phyloP scores from a whole-genome alignment of 495 filamentous ascomycete genomes.

The Trichoderma asperelloides region DNA sequence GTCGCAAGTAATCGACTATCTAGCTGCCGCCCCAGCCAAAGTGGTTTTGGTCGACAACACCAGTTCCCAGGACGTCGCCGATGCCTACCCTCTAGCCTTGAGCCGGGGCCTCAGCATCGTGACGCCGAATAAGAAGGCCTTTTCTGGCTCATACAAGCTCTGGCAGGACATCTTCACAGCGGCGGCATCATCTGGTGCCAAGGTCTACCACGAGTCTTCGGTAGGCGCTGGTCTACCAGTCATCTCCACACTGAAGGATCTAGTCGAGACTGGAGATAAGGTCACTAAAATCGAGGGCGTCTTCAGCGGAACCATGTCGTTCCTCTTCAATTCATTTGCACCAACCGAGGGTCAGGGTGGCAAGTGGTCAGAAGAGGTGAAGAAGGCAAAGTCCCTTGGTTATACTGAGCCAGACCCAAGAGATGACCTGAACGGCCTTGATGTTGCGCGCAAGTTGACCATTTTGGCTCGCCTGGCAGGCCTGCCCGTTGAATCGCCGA shows the following conservation, averaged over 20 bases:
- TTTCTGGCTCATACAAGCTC: conserved; percentile 63
- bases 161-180: conserved; percentile 76
- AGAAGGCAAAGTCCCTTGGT: conserved; percentile 84
- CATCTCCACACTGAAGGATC: conserved; percentile 80
- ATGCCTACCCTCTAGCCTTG: conserved; percentile 70
- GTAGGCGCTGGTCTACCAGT: conserved; percentile 89
- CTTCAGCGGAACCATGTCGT: conserved; percentile 92
- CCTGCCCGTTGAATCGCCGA: conserved; percentile 64
- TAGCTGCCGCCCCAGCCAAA: conserved; percentile 59
- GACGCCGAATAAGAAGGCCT: conserved; percentile 97
- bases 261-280: conserved; percentile 81
- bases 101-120: conserved; percentile 75
- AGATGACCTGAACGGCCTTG: conserved; percentile 91
- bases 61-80: conserved; percentile 69
- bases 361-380: conserved; percentile 81
- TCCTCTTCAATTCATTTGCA: conserved; percentile 92
- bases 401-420: conserved; percentile 96
- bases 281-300: conserved; percentile 88
- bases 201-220: conserved; percentile 86
- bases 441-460: conserved; percentile 93
- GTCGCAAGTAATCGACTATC: conserved; percentile 59
- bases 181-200: conserved; percentile 53
- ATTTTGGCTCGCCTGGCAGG: conserved; percentile 82
- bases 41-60: conserved; percentile 90
- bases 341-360: conserved; percentile 58